Percentiles rank a stretch among this genome's conserved stretches.
Evolutionary conservation across 805 yeast species (phyloP).

Genomic region (Maudiozyma serrabonitensis): DNA sequence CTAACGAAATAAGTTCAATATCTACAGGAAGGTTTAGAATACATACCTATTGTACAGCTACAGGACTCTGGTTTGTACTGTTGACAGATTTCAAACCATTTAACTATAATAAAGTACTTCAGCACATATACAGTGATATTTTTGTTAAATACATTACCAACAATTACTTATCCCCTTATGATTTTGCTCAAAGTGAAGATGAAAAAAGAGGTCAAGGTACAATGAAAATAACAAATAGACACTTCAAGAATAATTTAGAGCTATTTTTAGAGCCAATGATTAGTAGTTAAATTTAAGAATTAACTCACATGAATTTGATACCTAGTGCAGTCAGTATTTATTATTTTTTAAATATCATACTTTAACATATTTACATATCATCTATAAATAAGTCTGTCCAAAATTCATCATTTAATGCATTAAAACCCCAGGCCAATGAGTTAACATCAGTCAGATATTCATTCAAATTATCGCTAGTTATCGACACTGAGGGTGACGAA

Average conservation of each 20-base stretch:
- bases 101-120: conserved; percentile 21
- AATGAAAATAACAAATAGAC: conserved; percentile 23
- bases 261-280: conserved; percentile 26
- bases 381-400: conserved; percentile 44
- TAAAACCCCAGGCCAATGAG: conserved; percentile 39
- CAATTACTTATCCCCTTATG: conserved; percentile 25
- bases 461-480: conserved; percentile 19
- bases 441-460: conserved; percentile 28
- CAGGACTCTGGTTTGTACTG: conserved; percentile 67
- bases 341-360: neutral
- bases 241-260: conserved; percentile 22
- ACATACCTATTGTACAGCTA: conserved; percentile 70
- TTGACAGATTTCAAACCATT: conserved; percentile 48
- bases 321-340: neutral
- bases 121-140: conserved; percentile 25
- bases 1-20: conserved; percentile 30
- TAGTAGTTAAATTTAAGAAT: conserved; percentile 5
- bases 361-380: conserved; percentile 8
- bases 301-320: no score
- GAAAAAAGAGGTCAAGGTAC: conserved; percentile 28
- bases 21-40: conserved; percentile 71
- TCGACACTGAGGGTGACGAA: conserved; percentile 33
- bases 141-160: conserved; percentile 24
- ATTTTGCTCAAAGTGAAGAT: conserved; percentile 22
- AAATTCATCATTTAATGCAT: conserved; percentile 57